Base-by-base conservation (phyloP, 768 basidiomycete species). In the Panus rudis region DNA sequence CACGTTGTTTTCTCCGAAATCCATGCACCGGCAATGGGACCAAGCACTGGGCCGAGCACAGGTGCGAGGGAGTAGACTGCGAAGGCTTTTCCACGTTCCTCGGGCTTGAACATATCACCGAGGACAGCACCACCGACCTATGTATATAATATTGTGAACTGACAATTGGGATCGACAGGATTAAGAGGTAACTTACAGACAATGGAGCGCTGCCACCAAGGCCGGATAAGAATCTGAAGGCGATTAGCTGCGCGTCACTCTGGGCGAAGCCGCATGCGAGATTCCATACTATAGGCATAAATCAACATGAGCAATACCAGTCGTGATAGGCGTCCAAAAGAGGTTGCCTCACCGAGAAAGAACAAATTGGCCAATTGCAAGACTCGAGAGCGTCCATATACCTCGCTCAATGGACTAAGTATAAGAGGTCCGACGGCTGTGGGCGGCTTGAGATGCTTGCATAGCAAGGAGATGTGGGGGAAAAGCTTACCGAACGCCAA, bases 91-190 rank as follows among this genome's bases (percentile, higher is more conserved):
- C 82, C 82, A 58, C 82, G 68, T 45, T 83, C 70, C 51, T 83
- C 79, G 0, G 76, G 45, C 23, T 51, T 55, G 75, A 77, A 84
- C n/a, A 73, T 64, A 53, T 85, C 82, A 6, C 73, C 73, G 0
- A 84, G 59, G 3, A 81, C 67, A 7, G 81, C 85, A 19, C 81
- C 84, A 39, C 83, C 84, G 14, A 84, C 75, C 68, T 69, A 30
- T 10, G 31, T 3, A 16, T 3, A 14, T 3, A 3, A 8, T 12
- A 39, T 37, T 13, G 42, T 27, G 13, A 4, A n/a, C 13, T 7
- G 10, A 19, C 13, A 10, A 6, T 10, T 41, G 37, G 8, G 4
- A 25, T 10, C 10, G n/a, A 10, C 3, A 37, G 8, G 27, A 33
- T 10, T 11, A 12, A 6, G 6, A 8, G 20, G 8, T 10, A 13